Percentiles rank a stretch among this genome's conserved stretches.
phyloP scores from a whole-genome alignment of 2,329 filamentous ascomycete genomes.

The Xylariales sp. region DNA sequence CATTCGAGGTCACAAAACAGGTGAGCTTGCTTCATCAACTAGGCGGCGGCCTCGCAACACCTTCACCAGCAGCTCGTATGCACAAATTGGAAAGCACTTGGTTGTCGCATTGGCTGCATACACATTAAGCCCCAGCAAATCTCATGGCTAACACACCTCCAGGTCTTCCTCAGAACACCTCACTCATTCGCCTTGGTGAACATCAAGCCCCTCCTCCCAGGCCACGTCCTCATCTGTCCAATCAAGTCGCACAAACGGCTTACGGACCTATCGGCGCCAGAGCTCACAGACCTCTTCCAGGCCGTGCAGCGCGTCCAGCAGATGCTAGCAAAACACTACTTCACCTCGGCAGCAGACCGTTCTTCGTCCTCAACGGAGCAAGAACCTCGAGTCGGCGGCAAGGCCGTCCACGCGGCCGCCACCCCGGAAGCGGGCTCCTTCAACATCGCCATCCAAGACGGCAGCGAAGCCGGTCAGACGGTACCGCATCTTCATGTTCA shows the following conservation, averaged over 20 bases:
- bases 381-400: background rate
- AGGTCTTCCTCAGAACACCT: conserved; percentile 84
- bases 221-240: conserved; percentile 88
- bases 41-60: conserved; percentile 2
- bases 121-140: too few relatives aligned
- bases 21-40: conserved; percentile 34
- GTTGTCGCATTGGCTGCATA: too few relatives aligned
- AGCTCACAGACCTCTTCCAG: conserved; percentile 79
- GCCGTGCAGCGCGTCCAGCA: conserved; percentile 78
- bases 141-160: conserved; percentile 5
- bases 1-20: conserved; percentile 71
- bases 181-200: conserved; percentile 88
- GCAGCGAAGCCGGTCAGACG: conserved; percentile 83
- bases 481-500: conserved; percentile 93
- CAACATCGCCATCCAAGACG: conserved; percentile 95
- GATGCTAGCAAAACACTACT: conserved; percentile 62
- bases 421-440: conserved; percentile 62
- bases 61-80: background rate
- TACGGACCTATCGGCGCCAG: conserved; percentile 64
- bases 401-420: conserved; percentile 32
- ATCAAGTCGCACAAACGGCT: conserved; percentile 65
- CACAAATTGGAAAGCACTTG: too few relatives aligned
- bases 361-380: conserved; percentile 2
- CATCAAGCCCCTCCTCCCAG: conserved; percentile 87
- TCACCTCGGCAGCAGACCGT: conserved; percentile 28